Evolutionary conservation across 1,284 basidiomycete genomes (phyloP).

Genomic region (Polyporus tsugae): DNA sequence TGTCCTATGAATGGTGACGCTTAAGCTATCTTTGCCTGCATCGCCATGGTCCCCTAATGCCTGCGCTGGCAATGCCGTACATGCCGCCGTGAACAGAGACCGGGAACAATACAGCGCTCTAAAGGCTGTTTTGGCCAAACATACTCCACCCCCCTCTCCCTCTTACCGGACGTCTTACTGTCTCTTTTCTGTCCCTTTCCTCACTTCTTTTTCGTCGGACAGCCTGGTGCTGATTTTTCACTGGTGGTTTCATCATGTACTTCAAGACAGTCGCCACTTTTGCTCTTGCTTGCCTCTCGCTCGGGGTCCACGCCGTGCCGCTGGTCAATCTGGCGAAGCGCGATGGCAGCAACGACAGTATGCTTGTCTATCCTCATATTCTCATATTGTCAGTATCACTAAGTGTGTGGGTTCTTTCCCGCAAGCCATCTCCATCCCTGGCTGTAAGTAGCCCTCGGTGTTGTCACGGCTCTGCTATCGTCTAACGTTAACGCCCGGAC

Average conservation of each 20-base stretch:
- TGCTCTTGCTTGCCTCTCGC: constrained; percentile 8
- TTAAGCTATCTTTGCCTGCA: neutral
- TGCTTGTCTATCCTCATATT: neutral
- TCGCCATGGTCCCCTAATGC: neutral
- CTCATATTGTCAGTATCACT: neutral
- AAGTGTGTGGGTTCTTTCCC: neutral
- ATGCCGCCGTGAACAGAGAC: neutral
- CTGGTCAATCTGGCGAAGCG: constrained; percentile 17
- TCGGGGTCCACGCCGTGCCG: constrained; percentile 22
- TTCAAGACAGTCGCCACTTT: constrained; percentile 11
- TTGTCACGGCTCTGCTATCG: neutral
- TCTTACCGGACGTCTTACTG: neutral
- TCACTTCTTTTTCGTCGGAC: neutral
- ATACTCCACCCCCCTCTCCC: neutral
- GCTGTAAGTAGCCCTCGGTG: neutral
- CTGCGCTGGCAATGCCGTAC: neutral
- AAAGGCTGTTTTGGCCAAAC: neutral
- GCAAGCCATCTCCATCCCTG: neutral
- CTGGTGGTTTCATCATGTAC: constrained; percentile 14
- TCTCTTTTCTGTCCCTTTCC: neutral
- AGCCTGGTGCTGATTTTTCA: constrained; percentile 25
- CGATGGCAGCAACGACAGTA: constrained; percentile 10
- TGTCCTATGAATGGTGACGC: neutral
- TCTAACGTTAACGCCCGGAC: neutral
- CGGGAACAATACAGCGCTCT: neutral